Evolutionary conservation across 1,139 yeast species (phyloP), one percentile per base, ranked within the genome.

Genomic region (Blastobotrys petasosporus): DNA sequence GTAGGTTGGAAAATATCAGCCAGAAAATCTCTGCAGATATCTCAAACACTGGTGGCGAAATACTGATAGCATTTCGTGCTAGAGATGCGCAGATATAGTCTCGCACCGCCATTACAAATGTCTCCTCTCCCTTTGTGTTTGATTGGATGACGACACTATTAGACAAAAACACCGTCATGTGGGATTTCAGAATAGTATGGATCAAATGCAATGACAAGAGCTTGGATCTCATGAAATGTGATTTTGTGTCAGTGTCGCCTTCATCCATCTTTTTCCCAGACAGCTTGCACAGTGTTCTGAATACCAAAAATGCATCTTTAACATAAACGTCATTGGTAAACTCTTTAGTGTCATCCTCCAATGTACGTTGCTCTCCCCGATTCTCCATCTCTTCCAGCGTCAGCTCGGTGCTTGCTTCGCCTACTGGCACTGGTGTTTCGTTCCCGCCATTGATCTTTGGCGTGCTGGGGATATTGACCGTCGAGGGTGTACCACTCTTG

Each of bases 201-300:
- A 94, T 79, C 45, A 92, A 78, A 61, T 90, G 95, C 55, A 94
- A 73, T 1, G 97, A 86, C 36, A 94, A 72, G 51, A 94, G 70
- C 63, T 94, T 94, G 1, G 97, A 87, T 57, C 98, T 78, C 53
- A 92, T 90, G 2, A 92, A 83, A 60, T 88, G 97, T 2, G 96
- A 84, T 61, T 87, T 78, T 84, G 86, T 81, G 63, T 92, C 97
- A 45, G 84, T 67, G 11, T 41, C 45, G 10, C 60, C 62, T 29
- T 84, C 88, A 28, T 81, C 74, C 49, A 81, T 66, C 29, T 82
- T 76, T 62, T 92, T 92, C 42, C 86, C 86, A 1, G 97, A 85
- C 17, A 94, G 74, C 61, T 87, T 87, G 63, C 97, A 86, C 90
- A 94, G 85, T 1, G 97, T 90, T 61, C 99, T 76, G 64, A 92